Evolutionary conservation across 176 grass and related monocot species (phyloP).

Genomic region (Oropetium thomaeum): DNA sequence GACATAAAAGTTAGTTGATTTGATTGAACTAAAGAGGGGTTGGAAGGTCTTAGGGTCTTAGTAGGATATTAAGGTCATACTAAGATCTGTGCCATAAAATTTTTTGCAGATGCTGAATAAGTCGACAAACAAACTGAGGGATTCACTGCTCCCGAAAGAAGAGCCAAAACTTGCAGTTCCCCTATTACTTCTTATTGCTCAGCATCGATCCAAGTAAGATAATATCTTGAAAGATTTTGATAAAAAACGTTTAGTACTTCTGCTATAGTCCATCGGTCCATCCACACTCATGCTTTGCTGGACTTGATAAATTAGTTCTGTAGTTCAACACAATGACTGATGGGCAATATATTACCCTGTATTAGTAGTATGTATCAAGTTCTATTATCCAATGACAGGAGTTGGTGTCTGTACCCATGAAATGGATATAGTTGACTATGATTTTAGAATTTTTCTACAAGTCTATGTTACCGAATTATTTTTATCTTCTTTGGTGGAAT

Average conservation of each 20-base stretch:
- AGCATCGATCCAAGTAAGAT: conserved; percentile 89
- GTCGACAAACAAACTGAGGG: conserved; percentile 84
- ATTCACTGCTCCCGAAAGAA: conserved; percentile 83
- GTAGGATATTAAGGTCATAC: conserved; percentile 7
- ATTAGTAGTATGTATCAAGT: not conserved
- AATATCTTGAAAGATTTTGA: not conserved
- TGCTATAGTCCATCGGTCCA: not conserved
- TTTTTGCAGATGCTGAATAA: conserved; percentile 77
- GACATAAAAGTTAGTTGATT: not conserved
- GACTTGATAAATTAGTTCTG: not conserved
- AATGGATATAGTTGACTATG: not conserved
- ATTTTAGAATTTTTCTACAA: not conserved
- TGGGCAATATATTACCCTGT: not conserved
- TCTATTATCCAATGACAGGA: not conserved
- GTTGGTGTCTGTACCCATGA: not conserved
- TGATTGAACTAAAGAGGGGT: not conserved
- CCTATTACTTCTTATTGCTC: conserved; percentile 91
- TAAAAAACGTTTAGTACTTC: not conserved
- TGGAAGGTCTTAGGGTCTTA: not conserved
- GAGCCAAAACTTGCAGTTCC: conserved; percentile 96
- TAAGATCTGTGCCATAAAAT: not conserved
- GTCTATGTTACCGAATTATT: not conserved
- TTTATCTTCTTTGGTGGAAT: not conserved
- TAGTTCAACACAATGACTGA: not conserved
- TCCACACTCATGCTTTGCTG: not conserved